phyloP scores from a whole-genome alignment of 306 rosid genomes.

The Cajanus cajan region DNA sequence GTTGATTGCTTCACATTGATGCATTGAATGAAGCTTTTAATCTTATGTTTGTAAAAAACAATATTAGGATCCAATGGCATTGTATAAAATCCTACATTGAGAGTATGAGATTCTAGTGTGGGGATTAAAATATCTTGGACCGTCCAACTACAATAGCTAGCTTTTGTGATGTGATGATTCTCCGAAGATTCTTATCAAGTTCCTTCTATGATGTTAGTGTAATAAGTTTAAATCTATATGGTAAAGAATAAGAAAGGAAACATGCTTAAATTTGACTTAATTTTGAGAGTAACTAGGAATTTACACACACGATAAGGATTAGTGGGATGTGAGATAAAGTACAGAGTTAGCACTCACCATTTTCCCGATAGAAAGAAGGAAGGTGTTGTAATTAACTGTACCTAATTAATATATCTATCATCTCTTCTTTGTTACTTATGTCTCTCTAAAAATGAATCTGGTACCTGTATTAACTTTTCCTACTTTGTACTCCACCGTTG shows the following conservation, averaged over 20 bases:
- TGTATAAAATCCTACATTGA: too few relatives aligned
- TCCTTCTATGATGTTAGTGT: background rate
- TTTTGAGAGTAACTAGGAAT: background rate
- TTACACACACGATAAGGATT: background rate
- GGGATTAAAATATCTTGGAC: too few relatives aligned
- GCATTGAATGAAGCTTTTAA: background rate
- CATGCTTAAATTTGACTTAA: background rate
- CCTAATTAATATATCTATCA: background rate
- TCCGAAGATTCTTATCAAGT: background rate
- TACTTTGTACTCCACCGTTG: background rate
- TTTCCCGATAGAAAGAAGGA: background rate
- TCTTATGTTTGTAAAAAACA: background rate
- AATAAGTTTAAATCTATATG: background rate
- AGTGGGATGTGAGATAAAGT: background rate
- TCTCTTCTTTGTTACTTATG: background rate
- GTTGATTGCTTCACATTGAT: background rate
- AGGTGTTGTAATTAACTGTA: background rate
- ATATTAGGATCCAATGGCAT: too few relatives aligned
- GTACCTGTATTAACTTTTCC: constrained; percentile 10
- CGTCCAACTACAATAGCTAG: too few relatives aligned
- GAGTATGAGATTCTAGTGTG: too few relatives aligned
- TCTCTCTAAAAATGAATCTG: background rate
- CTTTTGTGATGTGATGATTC: too few relatives aligned
- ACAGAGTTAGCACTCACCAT: background rate
- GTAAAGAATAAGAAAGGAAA: background rate